Evolutionary conservation across 1,284 basidiomycete genomes (phyloP).

Genomic region (Vanrija humicola): DNA sequence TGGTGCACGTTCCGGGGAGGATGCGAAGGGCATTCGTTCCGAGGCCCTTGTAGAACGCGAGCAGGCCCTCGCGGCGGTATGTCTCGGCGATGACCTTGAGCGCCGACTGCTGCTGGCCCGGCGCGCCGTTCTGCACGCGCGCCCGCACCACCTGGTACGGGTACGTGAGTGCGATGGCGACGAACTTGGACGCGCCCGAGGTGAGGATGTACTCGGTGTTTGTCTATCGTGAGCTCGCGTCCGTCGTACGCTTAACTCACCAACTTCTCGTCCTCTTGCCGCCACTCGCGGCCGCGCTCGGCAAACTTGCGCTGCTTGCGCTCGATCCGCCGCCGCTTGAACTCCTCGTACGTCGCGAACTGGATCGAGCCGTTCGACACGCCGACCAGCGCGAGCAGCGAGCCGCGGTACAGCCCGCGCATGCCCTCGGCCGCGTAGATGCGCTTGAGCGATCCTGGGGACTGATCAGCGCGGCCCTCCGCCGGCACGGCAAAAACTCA

Average conservation of each 20-base stretch:
- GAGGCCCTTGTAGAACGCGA: conserved; percentile 91
- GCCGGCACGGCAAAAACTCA: conserved; percentile 49
- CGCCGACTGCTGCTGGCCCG: conserved; percentile 58
- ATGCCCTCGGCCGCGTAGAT: conserved; percentile 72
- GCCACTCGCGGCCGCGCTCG: conserved; percentile 61
- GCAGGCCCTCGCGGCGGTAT: conserved; percentile 71
- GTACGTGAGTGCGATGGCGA: conserved; percentile 82
- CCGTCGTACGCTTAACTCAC: conserved; percentile 54
- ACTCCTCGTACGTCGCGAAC: conserved; percentile 93
- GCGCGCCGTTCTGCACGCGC: conserved; percentile 73
- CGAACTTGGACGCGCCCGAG: conserved; percentile 84
- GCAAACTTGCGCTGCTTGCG: conserved; percentile 62
- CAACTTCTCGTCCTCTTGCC: conserved; percentile 72
- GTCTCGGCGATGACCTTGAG: conserved; percentile 73
- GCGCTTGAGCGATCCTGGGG: conserved; percentile 1
- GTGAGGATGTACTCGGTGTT: conserved; percentile 90
- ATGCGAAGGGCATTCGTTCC: conserved; percentile 96
- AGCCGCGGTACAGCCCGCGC: conserved; percentile 80
- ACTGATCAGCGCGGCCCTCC: neutral
- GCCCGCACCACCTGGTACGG: conserved; percentile 97
- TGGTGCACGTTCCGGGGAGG: conserved; percentile 93
- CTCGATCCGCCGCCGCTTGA: conserved; percentile 85
- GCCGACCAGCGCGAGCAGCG: conserved; percentile 81
- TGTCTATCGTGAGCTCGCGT: conserved; percentile 64
- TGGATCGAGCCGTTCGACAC: conserved; percentile 95